Evolutionary conservation across 805 yeast genomes (phyloP), one percentile per base, ranked within the genome.

Genomic region (Metschnikowia anglica): DNA sequence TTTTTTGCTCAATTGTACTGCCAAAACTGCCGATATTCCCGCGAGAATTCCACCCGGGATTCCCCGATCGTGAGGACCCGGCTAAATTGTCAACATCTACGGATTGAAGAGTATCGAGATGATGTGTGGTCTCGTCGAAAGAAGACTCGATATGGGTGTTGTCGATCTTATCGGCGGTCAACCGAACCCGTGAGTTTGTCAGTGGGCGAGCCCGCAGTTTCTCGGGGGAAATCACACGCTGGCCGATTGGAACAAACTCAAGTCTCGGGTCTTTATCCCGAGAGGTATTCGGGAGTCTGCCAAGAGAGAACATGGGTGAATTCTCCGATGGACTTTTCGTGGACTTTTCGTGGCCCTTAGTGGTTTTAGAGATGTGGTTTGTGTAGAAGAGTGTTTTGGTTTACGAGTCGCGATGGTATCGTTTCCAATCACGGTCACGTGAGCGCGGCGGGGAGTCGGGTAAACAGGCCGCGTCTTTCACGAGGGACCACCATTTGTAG

Each of bases 241-340:
- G 51, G 5, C 63, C 63, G 4, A 59, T 57, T 10, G 63, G 63
- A 3, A 62, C 54, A 41, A 59, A 59, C 47, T 59, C 62, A 18
- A 51, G 55, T 16, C 39, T 41, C 24, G 49, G 41, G 15, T 45
- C 45, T 16, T 36, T 40, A 43, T 45, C 56, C 18, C 56, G 52
- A 2, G 60, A 48, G 12, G 52, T 42, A 7, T 30, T 52, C 27
- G 58, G 51, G 11, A 46, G 37, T 29, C 52, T 34, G 18, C 51
- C 51, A 26, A 55, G 51, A 32, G 54, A 47, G 35, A 44, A 52
- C 58, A 53, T 53, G 35, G 26, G 21, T 24, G 26, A 2, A 15
- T 13, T 12, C 6, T 12, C 11, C 13, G n/a, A 13, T 28, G 13
- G 24, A 18, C 13, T 16, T 28, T 12, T 3, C 23, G 37, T 26